A percentile compares a stretch with the other conserved stretches of the same genome.
phyloP scores from a whole-genome alignment of 1,139 yeast genomes.

The Protomyces inundatus region DNA sequence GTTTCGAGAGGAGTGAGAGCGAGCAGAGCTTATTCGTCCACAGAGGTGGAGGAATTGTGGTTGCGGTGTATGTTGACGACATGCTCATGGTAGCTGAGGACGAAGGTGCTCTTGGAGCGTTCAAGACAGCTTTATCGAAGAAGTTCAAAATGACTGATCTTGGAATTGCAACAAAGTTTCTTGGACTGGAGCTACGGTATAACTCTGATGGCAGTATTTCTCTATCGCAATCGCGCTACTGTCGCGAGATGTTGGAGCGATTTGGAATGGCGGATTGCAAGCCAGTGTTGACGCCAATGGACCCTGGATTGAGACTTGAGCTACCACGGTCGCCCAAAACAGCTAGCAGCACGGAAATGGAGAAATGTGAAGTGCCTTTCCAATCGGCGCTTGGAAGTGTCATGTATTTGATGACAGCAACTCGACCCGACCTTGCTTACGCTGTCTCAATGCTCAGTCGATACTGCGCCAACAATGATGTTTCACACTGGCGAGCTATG shows the following conservation, averaged over 20 bases:
- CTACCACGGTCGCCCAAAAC: no score
- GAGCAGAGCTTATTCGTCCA: neutral
- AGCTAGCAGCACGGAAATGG: neutral
- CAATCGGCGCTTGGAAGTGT: neutral
- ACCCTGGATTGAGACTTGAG: neutral
- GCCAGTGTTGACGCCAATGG: neutral
- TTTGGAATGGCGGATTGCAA: neutral
- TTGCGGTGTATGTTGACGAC: neutral
- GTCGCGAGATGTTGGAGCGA: neutral
- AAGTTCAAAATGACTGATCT: neutral
- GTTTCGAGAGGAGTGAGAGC: neutral
- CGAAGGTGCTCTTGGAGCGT: neutral
- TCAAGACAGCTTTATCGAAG: neutral
- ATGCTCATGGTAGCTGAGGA: neutral
- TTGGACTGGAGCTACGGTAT: neutral
- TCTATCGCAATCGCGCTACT: neutral
- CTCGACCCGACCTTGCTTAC: slow-evolving; percentile 31
- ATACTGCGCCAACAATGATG: slow-evolving; percentile 20
- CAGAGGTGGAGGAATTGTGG: neutral
- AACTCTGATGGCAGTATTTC: neutral
- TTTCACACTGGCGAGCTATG: slow-evolving; percentile 25
- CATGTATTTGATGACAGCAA: neutral
- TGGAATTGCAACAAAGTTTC: neutral
- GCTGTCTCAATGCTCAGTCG: slow-evolving; percentile 27
- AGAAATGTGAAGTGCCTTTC: neutral